A percentile compares a stretch with the other conserved stretches of the same genome.
These are phyloP conservation scores for Petunia hybrid DNA, from an alignment of 305 asterid genomes.

Conservation along the genomic window DNA sequence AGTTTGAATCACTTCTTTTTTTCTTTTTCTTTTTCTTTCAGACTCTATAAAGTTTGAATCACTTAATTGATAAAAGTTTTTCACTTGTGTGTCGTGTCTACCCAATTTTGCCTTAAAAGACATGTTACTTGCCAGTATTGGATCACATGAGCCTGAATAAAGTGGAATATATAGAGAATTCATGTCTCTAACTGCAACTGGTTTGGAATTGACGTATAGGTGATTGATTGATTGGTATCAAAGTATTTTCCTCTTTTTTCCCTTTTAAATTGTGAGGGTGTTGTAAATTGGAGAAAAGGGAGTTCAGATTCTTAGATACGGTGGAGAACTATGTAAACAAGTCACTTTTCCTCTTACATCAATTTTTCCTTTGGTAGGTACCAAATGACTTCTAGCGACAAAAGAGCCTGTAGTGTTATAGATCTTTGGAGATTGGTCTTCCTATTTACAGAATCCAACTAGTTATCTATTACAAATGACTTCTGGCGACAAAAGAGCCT, in stretches of 20 bases:
- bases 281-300: neutral
- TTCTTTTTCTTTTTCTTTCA: neutral
- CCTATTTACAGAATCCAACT: neutral
- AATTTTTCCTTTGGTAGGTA: conserved; percentile 16
- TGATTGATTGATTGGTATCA: conserved; percentile 13
- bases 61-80: neutral
- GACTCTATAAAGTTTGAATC: neutral
- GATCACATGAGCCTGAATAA: neutral
- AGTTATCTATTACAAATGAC: conserved; percentile 14
- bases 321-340: neutral
- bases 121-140: conserved; percentile 7
- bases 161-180: conserved; percentile 2
- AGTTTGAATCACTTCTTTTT: neutral
- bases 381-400: conserved; percentile 21
- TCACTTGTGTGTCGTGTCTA: neutral
- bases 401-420: neutral
- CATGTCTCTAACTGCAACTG: neutral
- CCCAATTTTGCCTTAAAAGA: conserved; percentile 4
- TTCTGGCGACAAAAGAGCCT: neutral
- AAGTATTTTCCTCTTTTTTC: neutral
- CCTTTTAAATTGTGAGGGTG: neutral
- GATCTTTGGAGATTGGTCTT: neutral
- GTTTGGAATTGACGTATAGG: neutral
- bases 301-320: conserved; percentile 14
- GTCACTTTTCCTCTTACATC: conserved; percentile 15